Conservation (phyloP, 148 eudicot genomes). For the Gaultheria prostrata region DNA sequence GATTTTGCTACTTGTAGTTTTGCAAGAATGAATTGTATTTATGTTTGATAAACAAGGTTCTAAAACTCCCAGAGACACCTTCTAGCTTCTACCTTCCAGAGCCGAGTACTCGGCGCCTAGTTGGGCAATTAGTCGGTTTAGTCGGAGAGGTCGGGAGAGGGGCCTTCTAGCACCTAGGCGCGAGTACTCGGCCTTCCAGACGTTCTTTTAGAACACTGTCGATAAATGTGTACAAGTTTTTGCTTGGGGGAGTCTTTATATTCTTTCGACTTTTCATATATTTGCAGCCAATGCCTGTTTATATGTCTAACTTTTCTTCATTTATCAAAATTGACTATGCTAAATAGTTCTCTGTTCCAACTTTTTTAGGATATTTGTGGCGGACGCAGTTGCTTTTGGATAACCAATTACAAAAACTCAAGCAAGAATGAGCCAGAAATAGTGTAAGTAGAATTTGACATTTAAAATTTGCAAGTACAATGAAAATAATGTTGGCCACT, state of each 20-base stretch:
- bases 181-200: no score
- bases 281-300: neutral
- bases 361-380: slow-evolving; percentile 61
- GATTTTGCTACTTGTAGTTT: neutral
- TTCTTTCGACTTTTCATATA: neutral
- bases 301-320: neutral
- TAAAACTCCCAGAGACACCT: no score
- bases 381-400: slow-evolving; percentile 71
- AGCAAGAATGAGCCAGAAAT: slow-evolving; percentile 53
- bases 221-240: neutral
- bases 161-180: no score
- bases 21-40: neutral
- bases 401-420: slow-evolving; percentile 63
- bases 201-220: no score
- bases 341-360: slow-evolving; percentile 13
- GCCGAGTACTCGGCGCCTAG: no score
- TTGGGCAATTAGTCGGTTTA: no score
- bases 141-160: no score
- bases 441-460: slow-evolving; percentile 49
- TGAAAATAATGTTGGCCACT: neutral
- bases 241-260: neutral
- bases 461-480: neutral
- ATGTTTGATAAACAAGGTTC: neutral
- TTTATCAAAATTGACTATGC: slow-evolving; percentile 2
- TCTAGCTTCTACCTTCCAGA: no score